Evolutionary conservation across 805 yeast genomes (phyloP), one percentile per base, ranked within the genome.

Genomic region (Cyberlindnera euphorbiiphila): DNA sequence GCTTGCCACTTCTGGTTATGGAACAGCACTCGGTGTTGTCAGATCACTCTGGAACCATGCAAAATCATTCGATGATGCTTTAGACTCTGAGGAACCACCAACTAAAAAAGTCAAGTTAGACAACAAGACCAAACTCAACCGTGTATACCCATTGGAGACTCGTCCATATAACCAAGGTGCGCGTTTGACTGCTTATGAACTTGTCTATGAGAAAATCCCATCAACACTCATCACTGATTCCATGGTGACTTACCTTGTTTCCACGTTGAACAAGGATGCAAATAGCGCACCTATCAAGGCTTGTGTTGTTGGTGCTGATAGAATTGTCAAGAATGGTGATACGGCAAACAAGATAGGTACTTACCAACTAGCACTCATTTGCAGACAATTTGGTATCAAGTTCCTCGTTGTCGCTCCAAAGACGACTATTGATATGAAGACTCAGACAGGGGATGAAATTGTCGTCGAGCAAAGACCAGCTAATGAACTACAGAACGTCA

Each of bases 131-230:
- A 70, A 68, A 54, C 62, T 91, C 46, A 69, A 74, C 9, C 87
- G 78, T 34, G 93, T 81, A 1, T 93, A 79, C 51, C 91, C 96
- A 6, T 71, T 91, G 53, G 98, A 91, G 57, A 91, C 98, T 0
- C 74, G 98, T 51, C 98, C 98, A 1, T 93, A 91, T 58, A 88
- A 91, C 59, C 98, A 91, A 65, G 98, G 98, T 9, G 86, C 97
- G 0, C 75, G 95, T 48, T 68, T 91, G 41, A 91, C 98, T 0
- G 89, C 97, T 0, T 91, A 78, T 61, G 98, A 91, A 59, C 71
- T 91, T 31, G 80, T 85, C 12, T 81, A 84, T 52, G 98, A 91
- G 46, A 56, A 74, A 15, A 85, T 93, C 28, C 98, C 98, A 12
- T 79, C 93, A 33, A 86, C 95, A 1, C 66, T 91, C 43, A 76